Evolutionary conservation across 2,329 filamentous ascomycete species (phyloP).

Genomic region (Madurella mycetomatis): DNA sequence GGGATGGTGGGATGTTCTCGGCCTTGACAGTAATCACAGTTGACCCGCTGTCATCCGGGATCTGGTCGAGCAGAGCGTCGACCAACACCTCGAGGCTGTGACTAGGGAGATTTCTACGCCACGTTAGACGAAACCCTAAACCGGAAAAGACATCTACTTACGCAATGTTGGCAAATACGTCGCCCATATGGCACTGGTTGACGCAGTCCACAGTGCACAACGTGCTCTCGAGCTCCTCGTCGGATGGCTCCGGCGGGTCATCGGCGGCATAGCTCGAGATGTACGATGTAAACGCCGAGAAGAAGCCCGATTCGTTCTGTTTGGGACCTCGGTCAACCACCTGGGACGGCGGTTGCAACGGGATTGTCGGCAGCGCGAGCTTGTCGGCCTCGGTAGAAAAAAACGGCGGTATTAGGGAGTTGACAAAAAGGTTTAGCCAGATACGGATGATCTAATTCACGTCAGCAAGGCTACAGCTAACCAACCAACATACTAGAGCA

Average conservation of each 20-base stretch:
- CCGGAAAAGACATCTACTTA: slow-evolving; percentile 39
- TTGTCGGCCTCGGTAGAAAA: slow-evolving; percentile 59
- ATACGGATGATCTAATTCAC: slow-evolving; percentile 71
- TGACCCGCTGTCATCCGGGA: slow-evolving; percentile 77
- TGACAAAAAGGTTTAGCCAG: slow-evolving; percentile 92
- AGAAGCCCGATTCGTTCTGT: slow-evolving; percentile 74
- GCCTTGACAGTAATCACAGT: slow-evolving; percentile 86
- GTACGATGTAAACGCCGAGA: slow-evolving; percentile 93
- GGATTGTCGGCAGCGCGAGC: slow-evolving; percentile 73
- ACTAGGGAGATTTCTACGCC: slow-evolving; percentile 36
- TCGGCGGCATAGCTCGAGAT: slow-evolving; percentile 98
- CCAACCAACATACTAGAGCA: not conserved
- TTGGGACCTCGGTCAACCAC: slow-evolving; percentile 84
- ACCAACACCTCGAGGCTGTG: slow-evolving; percentile 48
- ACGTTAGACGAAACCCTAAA: not conserved
- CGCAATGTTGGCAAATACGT: slow-evolving; percentile 78
- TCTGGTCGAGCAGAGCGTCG: slow-evolving; percentile 68
- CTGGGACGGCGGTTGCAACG: slow-evolving; percentile 84
- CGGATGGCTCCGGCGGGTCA: slow-evolving; percentile 93
- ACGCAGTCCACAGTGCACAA: slow-evolving; percentile 92
- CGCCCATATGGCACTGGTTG: slow-evolving; percentile 78
- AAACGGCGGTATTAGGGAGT: slow-evolving; percentile 83
- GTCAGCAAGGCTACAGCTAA: slow-evolving; percentile 26
- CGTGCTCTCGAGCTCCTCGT: slow-evolving; percentile 94
- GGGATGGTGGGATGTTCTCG: slow-evolving; percentile 63